Base-by-base conservation (phyloP, 495 filamentous ascomycete species). In the Penicillium macrosclerotiorum region DNA sequence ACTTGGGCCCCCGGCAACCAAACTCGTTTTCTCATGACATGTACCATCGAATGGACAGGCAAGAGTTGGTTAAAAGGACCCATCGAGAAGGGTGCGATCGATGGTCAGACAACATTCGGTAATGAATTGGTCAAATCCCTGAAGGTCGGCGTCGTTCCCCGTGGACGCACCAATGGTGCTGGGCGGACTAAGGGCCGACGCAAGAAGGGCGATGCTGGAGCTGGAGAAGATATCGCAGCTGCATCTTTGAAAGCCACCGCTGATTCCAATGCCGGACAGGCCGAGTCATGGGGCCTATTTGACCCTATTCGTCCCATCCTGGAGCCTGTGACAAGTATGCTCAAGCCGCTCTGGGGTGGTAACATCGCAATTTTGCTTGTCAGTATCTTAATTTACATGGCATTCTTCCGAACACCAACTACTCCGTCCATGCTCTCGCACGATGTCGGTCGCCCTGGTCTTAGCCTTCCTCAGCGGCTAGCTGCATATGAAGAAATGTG, bases 21-120 rank as follows among this genome's bases (percentile, higher is more conserved):
- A 18, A 99, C 94, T 0, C 78, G 88, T 24, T 68, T 99, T 20
- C 75, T 91, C 19, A 82, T 89, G 65, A 95, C 82, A 45, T 96
- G 88, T 64, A 84, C 83, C 0, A 87, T 97, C 37, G 93, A 97
- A 59, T 99, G 93, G 93, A 82, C 86, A 0, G 91, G 93, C 42
- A 99, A 99, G 75, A 95, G 89, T 69, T 99, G 94, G 93, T 63
- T 97, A 29, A 97, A 95, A 73, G 89, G 88, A 40, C 87, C 93
- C 17, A 98, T 98, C 57, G 93, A 98, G 64, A 95, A 94, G 63
- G 91, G 89, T 42, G 89, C 90, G 8, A 90, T 87, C 51, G 91
- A 96, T 41, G 93, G 93, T 20, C 93, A 99, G 63, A 75, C 73
- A 1, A 67, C 83, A 22, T 95, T 94, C 60, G 84, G 83, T 40